Evolutionary conservation across 768 basidiomycete species (phyloP), one percentile per base, ranked within the genome.

Genomic region (Trametes cinnabarina): DNA sequence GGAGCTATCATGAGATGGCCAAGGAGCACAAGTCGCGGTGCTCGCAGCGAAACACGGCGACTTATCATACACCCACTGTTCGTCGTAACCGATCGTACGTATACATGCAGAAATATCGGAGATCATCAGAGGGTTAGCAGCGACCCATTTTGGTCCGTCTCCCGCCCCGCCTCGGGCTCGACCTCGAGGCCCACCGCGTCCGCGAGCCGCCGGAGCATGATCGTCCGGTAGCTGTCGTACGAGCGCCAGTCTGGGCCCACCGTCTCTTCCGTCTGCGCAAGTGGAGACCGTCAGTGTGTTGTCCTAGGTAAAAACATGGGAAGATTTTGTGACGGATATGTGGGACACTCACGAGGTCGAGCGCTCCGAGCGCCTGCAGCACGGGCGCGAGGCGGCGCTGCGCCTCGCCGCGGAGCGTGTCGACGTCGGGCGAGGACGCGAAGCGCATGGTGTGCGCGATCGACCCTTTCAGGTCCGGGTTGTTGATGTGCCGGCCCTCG

Each of bases 211-310:
- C 90, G 76, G 34, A 81, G 79, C 84, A 94, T 88, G 53, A 90
- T 85, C 62, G 88, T 83, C 44, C 94, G 74, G 66, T 90, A 94
- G 32, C 79, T 82, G 51, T 84, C 83, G 64, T 83, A 85, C 20
- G 83, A 79, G 47, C 82, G 80, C 81, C 79, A 86, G 46, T 82
- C 86, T 62, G 71, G 68, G 6, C 77, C 82, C 34, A 78, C 66
- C 15, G 77, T 73, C 46, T 80, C 79, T 17, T 69, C 62, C 51
- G 64, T 65, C 59, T 64, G 14, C 48, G 72, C 22, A 43, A 10
- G 19, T n/a, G n/a, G n/a, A n/a, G n/a, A n/a, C n/a, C n/a, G n/a
- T n/a, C n/a, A n/a, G n/a, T n/a, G n/a, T n/a, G n/a, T n/a, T n/a
- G n/a, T n/a, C n/a, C n/a, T n/a, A n/a, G n/a, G n/a, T n/a, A n/a